Conservation (phyloP, 2,329 filamentous ascomycete species). For the Chaetomium strumarium region DNA sequence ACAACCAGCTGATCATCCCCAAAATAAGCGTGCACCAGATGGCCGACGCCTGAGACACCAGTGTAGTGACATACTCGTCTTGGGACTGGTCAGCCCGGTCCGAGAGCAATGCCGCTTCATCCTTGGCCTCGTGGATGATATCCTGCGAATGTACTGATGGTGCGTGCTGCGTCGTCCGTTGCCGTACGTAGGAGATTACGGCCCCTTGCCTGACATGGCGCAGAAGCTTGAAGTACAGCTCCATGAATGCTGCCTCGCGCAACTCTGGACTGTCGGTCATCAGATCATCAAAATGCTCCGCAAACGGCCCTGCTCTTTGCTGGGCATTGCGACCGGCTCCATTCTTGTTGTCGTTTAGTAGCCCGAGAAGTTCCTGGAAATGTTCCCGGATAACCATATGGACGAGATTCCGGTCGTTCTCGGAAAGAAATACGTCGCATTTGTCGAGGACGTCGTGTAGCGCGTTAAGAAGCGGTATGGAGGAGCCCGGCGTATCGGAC, state of each 20-base stretch:
- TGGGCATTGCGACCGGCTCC: conserved; percentile 12
- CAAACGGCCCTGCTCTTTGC: conserved; percentile 9
- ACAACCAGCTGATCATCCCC: conserved; percentile 53
- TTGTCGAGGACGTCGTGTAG: conserved; percentile 38
- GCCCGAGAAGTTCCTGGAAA: conserved; percentile 42
- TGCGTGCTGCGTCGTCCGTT: conserved; percentile 21
- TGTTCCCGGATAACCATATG: conserved; percentile 44
- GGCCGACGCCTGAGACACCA: conserved; percentile 26
- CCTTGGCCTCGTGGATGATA: conserved; percentile 7
- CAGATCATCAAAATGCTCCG: conserved; percentile 39
- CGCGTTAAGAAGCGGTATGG: conserved; percentile 33
- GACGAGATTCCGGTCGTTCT: conserved; percentile 32
- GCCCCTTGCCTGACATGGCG: conserved; percentile 35
- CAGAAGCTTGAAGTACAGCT: conserved; percentile 47
- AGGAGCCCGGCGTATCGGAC: conserved; percentile 24
- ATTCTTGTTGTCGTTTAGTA: conserved; percentile 36
- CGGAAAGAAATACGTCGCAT: conserved; percentile 39
- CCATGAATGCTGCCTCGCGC: conserved; percentile 44
- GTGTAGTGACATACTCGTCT: conserved; percentile 4
- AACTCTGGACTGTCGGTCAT: conserved; percentile 42
- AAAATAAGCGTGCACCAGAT: conserved; percentile 53
- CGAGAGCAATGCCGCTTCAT: conserved; percentile 4
- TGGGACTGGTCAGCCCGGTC: not conserved
- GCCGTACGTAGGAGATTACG: conserved; percentile 25
- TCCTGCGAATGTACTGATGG: conserved; percentile 19